phyloP scores from a whole-genome alignment of 345 rosid genomes.

The Psidium friedrichsthalianum region DNA sequence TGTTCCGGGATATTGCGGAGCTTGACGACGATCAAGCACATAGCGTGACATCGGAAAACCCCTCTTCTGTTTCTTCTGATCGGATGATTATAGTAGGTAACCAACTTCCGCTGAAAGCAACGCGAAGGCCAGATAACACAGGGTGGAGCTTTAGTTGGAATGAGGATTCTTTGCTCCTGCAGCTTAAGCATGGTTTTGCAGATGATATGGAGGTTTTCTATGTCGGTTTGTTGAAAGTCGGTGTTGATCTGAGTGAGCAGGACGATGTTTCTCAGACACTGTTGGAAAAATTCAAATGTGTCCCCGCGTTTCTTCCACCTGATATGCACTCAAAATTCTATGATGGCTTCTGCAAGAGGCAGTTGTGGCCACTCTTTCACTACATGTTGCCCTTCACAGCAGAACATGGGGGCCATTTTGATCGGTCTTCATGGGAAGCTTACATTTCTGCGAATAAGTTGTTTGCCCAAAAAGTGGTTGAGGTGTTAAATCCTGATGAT shows the following conservation, averaged over 20 bases:
- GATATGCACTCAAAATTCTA: conserved; percentile 20
- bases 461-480: conserved; percentile 25
- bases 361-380: conserved; percentile 34
- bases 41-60: conserved; percentile 27
- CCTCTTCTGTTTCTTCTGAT: conserved; percentile 18
- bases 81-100: conserved; percentile 28
- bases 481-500: conserved; percentile 27
- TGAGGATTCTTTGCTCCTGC: conserved; percentile 25
- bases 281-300: conserved; percentile 26
- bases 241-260: conserved; percentile 20
- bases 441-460: conserved; percentile 28
- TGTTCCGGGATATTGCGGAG: conserved; percentile 29
- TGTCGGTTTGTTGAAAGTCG: conserved; percentile 25
- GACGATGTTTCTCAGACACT: conserved; percentile 25
- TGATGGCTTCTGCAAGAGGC: conserved; percentile 38
- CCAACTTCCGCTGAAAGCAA: conserved; percentile 30
- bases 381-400: conserved; percentile 31
- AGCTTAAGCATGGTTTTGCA: conserved; percentile 26
- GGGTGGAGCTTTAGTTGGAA: conserved; percentile 31
- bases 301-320: conserved; percentile 31
- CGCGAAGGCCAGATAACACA: conserved; percentile 7
- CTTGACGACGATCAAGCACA: conserved; percentile 30
- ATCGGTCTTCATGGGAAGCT: conserved; percentile 30
- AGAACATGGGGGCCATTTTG: conserved; percentile 21
- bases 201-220: conserved; percentile 23